Base-by-base conservation (phyloP, 345 rosid species). In the Reutealis trisperma region DNA sequence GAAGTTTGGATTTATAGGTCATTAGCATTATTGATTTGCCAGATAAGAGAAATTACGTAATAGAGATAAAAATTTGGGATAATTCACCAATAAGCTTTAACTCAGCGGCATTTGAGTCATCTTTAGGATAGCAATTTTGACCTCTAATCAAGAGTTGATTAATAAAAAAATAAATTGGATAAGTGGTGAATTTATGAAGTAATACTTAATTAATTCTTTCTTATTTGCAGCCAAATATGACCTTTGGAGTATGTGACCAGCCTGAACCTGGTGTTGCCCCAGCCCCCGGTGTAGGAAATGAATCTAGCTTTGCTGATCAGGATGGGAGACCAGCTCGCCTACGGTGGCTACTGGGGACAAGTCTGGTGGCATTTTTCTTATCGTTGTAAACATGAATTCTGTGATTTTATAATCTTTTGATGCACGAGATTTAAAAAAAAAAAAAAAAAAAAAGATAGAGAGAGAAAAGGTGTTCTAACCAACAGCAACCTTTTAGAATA, bases 181-280 rank as follows among this genome's bases (percentile, higher is more conserved):
- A 45, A 8, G 2, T 12, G 51, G 12, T 12, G 13, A 45, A 45
- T 45, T 45, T 74, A 8, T 62, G 24, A 6, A 37, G 10, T 54
- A 32, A 75, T 11, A 42, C 19, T 27, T 21, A 0, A 47, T 30
- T 60, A 21, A 34, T 9, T 61, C 0, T 47, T 73, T 41, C 12
- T 72, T 37, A n/a, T 41, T n/a, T 67, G 80, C 82, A 89, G 92
- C 85, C 80, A 55, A 89, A 89, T 71, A 85, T 79, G 91, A 83
- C 67, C 34, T 84, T 70, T 15, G 94, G 90, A 63, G 83, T 12
- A 1, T 87, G 92, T 41, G 49, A 84, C 37, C 1, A 67, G 16
- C 83, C 89, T 11, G 78, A 83, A 76, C 54, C 89, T 1, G 69
- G 63, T 0, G 2, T 63, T 24, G 79, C 78, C 54, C 79, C 87